These are phyloP conservation scores for Heimioporus punctisporus DNA, from an alignment of 1,284 basidiomycete species.

Conservation along the genomic window DNA sequence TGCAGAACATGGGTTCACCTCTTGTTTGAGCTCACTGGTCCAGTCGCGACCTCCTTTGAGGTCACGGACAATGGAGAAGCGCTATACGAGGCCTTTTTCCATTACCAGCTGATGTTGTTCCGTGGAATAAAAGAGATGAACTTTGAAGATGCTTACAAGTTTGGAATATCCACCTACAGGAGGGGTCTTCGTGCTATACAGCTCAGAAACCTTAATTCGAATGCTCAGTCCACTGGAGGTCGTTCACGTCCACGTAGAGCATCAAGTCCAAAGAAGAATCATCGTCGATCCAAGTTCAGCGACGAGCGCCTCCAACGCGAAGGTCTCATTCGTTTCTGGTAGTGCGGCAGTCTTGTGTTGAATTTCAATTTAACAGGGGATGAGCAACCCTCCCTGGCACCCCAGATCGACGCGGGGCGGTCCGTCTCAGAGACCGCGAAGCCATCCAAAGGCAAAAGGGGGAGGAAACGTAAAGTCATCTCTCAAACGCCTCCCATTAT, in stretches of 20 bases:
- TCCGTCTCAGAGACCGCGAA: background rate
- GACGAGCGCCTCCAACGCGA: background rate
- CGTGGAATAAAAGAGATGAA: background rate
- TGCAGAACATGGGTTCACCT: slow-evolving; percentile 13
- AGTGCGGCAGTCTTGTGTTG: background rate
- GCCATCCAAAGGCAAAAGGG: slow-evolving; percentile 1
- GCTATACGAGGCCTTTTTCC: slow-evolving; percentile 22
- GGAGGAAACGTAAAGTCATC: slow-evolving; percentile 24
- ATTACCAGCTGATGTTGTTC: slow-evolving; percentile 16
- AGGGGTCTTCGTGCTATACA: slow-evolving; percentile 9
- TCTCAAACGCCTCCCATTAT: slow-evolving; percentile 21
- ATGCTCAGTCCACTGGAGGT: background rate
- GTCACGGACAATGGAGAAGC: slow-evolving; percentile 9
- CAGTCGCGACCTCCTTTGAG: slow-evolving; percentile 6
- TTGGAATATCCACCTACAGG: background rate
- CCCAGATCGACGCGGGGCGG: no score
- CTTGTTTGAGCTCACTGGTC: slow-evolving; percentile 4
- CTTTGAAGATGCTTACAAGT: background rate
- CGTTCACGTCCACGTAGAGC: background rate
- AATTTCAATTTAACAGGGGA: slow-evolving; percentile 2
- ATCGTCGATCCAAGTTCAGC: background rate
- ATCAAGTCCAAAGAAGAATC: background rate
- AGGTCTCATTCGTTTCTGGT: slow-evolving; percentile 11
- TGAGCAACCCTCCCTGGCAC: no score
- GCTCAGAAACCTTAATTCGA: background rate